Conservation (phyloP, 2,329 filamentous ascomycete species). For the Pseudogymnoascus sp. region DNA sequence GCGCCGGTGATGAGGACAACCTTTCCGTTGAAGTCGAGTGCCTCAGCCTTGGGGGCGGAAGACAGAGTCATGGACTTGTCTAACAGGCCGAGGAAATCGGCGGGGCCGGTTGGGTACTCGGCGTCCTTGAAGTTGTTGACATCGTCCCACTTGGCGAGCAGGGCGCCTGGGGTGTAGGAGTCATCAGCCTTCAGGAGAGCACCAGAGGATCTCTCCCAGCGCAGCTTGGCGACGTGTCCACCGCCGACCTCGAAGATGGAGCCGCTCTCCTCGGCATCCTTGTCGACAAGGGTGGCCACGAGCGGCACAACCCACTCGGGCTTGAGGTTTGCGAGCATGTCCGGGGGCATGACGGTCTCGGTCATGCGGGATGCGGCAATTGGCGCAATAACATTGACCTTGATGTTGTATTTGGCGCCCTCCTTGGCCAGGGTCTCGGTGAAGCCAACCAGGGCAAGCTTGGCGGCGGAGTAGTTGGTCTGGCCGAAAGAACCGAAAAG, state of each 20-base stretch:
- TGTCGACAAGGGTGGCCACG: conserved; percentile 81
- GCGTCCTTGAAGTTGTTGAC: conserved; percentile 79
- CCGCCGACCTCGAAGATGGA: conserved; percentile 90
- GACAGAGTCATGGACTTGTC: conserved; percentile 75
- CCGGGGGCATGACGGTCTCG: conserved; percentile 89
- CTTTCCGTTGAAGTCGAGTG: conserved; percentile 73
- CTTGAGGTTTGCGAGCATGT: conserved; percentile 66
- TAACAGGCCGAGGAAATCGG: conserved; percentile 80
- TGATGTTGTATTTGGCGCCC: conserved; percentile 94
- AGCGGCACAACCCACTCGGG: conserved; percentile 94
- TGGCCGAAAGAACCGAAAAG: conserved; percentile 95
- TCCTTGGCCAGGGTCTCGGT: conserved; percentile 98
- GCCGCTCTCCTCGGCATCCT: conserved; percentile 74
- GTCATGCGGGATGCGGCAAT: conserved; percentile 96
- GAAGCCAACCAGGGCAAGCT: conserved; percentile 91
- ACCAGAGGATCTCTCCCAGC: conserved; percentile 90
- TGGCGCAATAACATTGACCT: conserved; percentile 89
- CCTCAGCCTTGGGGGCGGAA: conserved; percentile 62
- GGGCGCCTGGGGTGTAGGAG: conserved; percentile 76
- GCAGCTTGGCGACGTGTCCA: conserved; percentile 83
- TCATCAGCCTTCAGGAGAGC: conserved; percentile 83
- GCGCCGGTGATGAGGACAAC: conserved; percentile 83
- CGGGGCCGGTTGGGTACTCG: conserved; percentile 74
- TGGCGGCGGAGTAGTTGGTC: conserved; percentile 94
- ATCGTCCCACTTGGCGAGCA: conserved; percentile 83